Evolutionary conservation across 1,284 basidiomycete species (phyloP).

Genomic region (Mycena citricolor): DNA sequence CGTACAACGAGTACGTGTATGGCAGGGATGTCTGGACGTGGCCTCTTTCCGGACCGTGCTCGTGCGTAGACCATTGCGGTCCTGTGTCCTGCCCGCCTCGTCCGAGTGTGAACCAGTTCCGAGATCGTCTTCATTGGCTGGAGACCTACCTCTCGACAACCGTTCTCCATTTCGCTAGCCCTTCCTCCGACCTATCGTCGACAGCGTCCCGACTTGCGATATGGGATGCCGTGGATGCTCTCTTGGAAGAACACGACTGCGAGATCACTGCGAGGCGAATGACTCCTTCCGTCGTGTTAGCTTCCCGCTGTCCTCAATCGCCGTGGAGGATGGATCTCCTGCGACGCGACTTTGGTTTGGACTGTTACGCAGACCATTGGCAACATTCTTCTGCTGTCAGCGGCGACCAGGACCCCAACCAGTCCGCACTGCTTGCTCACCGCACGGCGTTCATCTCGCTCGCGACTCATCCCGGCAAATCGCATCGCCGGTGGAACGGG

Average conservation of each 20-base stretch:
- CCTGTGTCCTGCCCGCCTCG: constrained; percentile 8
- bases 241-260: constrained; percentile 37
- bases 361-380: too few relatives aligned
- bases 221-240: constrained; percentile 36
- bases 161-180: constrained; percentile 25
- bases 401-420: too few relatives aligned
- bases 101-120: constrained; percentile 34
- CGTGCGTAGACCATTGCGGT: constrained; percentile 30
- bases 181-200: constrained; percentile 4
- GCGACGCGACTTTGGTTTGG: too few relatives aligned
- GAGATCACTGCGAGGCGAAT: constrained; percentile 25
- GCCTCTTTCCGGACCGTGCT: constrained; percentile 44
- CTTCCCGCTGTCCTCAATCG: too few relatives aligned
- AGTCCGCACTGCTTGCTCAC: too few relatives aligned
- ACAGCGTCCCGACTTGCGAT: constrained; percentile 28
- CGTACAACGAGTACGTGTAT: constrained; percentile 48
- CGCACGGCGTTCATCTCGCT: too few relatives aligned
- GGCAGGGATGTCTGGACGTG: constrained; percentile 49
- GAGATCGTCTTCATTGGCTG: constrained; percentile 37
- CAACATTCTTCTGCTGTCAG: too few relatives aligned
- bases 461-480: constrained; percentile 13
- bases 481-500: constrained; percentile 3
- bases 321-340: too few relatives aligned
- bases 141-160: constrained; percentile 35
- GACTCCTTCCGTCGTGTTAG: too few relatives aligned